Base-by-base conservation (phyloP, 2,329 filamentous ascomycete species). In the Alternaria atra region DNA sequence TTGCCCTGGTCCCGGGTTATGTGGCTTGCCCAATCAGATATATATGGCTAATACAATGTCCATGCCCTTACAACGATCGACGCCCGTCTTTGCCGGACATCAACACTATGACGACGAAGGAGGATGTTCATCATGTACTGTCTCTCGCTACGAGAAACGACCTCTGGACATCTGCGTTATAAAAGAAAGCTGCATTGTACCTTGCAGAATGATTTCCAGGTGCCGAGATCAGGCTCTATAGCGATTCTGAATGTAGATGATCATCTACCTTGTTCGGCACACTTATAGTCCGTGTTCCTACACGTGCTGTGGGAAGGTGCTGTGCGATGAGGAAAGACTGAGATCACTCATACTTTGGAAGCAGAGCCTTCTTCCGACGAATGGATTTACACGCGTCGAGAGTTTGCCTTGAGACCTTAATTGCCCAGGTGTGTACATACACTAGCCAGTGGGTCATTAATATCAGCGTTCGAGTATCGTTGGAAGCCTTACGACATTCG, bases 31-130 rank as follows among this genome's bases (percentile, higher is more conserved):
- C 48, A 40, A 32, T 58, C 32, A 46, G 12, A 17, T 7, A 17
- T 17, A 53, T 39, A 40, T 44, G 34, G 35, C 51, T 39, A 35
- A 59, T 55, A 27, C 52, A 55, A 30, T 35, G 20, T 25, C 52
- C 35, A 50, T 48, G 20, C 34, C 15, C 20, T 15, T 29, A 32
- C 29, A 23, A 47, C 37, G 29, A 12, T 15, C 20, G 29, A 55
- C 43, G 23, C 6, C 34, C 35, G 29, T 25, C 34, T 37, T 50
- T 50, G 6, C 43, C 23, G 51, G 40, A 32, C 3, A 27, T 54
- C 46, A 50, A 37, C 27, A 50, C n/a, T 37, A 29, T 44, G 25
- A 48, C 29, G 39, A 37, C 39, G 39, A 17, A 35, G n/a, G 10
- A 42, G 29, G 3, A 43, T 12, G 43, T 13, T 23, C 27, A 10